phyloP scores from a whole-genome alignment of 2,329 filamentous ascomycete genomes.

The Phaeomoniella chlamydospora region DNA sequence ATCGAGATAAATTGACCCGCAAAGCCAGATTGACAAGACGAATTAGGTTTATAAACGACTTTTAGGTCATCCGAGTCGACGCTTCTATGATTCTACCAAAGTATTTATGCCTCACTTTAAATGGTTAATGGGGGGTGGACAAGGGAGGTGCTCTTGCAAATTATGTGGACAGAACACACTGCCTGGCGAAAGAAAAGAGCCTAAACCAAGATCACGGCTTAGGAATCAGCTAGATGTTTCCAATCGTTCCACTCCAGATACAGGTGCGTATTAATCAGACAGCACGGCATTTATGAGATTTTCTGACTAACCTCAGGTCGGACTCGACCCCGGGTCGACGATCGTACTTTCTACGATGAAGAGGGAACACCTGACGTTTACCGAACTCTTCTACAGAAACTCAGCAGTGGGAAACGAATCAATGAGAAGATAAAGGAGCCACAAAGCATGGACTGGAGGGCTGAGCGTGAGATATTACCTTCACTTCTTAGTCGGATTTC shows the following conservation, averaged over 20 bases:
- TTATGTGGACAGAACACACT: slow-evolving; percentile 21
- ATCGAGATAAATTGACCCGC: background rate
- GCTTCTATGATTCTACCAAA: slow-evolving; percentile 37
- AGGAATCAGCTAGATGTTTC: too few species aligned
- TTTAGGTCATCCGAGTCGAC: slow-evolving; percentile 39
- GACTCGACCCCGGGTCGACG: background rate
- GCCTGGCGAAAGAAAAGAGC: background rate
- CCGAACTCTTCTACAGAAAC: slow-evolving; percentile 31
- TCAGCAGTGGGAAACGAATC: slow-evolving; percentile 19
- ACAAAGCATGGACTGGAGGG: slow-evolving; percentile 41
- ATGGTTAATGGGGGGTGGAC: slow-evolving; percentile 35
- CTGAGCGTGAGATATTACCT: slow-evolving; percentile 29
- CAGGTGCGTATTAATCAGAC: slow-evolving; percentile 7
- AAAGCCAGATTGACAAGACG: background rate
- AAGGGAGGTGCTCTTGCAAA: slow-evolving; percentile 33
- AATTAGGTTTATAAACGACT: slow-evolving; percentile 37
- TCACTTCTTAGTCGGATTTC: slow-evolving; percentile 25
- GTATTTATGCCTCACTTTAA: slow-evolving; percentile 44
- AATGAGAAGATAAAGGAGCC: slow-evolving; percentile 29
- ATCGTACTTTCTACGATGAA: slow-evolving; percentile 10
- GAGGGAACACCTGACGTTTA: slow-evolving; percentile 42
- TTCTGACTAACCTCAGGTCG: background rate
- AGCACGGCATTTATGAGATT: slow-evolving; percentile 1
- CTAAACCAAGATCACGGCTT: slow-evolving; percentile 4
- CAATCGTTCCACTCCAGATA: slow-evolving; percentile 1